Evolutionary conservation across 2,329 filamentous ascomycete species (phyloP), one percentile per base, ranked within the genome.

Genomic region (Aspergillus uvarum): DNA sequence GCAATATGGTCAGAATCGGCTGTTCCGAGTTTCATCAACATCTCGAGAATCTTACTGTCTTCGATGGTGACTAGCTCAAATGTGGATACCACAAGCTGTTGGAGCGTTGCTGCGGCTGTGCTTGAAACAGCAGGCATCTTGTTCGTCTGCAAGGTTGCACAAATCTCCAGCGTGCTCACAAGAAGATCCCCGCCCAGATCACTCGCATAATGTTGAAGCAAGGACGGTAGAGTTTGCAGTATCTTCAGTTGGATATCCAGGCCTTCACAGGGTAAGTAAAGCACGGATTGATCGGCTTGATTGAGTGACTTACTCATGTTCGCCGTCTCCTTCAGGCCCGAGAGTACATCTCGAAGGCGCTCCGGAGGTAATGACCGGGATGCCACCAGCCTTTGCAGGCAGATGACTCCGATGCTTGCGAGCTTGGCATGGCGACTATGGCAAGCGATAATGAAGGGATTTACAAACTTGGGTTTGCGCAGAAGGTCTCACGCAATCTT

Each of bases 201-300:
- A 38, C 84, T 82, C 0, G 91, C 87, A 76, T 98, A 98, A 69
- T 96, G 96, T 67, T 97, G 93, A 24, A 98, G 79, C 38, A 99
- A 77, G 1, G 92, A 91, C 4, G 95, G 95, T 16, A 99, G 79
- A 1, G 92, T 92, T 74, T 99, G 95, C 14, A 99, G 80, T 55
- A 98, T 95, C 76, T 98, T 98, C 66, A 99, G 85, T 72, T 99
- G 95, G 2, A 97, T 90, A 77, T 99, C 95, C 60, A 96, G 80
- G 54, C 82, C 84, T 85, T 59, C 10, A 51, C 16, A 31, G 10
- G 19, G 59, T 76, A 59, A 76, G 69, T 63, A 61, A 56, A 21
- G 49, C 35, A 22, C 21, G 49, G 11, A 50, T 52, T 53, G 11
- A 24, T 50, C 35, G 47, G 24, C 44, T 16, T 12, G 29, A 12